Evolutionary conservation across 2,329 filamentous ascomycete species (phyloP), one percentile per base, ranked within the genome.

Genomic region (Cytospora paraplurivora): DNA sequence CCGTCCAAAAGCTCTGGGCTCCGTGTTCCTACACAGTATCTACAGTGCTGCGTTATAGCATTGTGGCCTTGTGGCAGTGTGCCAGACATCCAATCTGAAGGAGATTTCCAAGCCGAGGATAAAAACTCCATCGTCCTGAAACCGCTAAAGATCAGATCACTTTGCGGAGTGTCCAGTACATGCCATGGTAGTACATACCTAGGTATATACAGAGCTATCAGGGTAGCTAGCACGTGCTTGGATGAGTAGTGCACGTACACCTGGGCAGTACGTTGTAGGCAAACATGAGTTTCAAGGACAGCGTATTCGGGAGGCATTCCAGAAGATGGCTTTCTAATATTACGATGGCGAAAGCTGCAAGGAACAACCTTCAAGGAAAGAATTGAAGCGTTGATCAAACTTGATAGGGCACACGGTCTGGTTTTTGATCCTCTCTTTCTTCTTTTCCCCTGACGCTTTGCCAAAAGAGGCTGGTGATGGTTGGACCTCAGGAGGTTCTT

Each of bases 61-160:
- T 21, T 19, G 15, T n/a, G 6, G 44, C n/a, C 21, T n/a, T 47
- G 7, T 37, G 35, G 44, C 44, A 47, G 44, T 47, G 21, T 21
- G n/a, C 27, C 27, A 47, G 44, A 21, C 11, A 47, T 11, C n/a
- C 10, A 47, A 47, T 65, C 47, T 62, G 62, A 62, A 47, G 62
- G 58, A 55, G 51, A 55, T 47, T 47, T 56, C 62, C 50, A 27
- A 41, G 62, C 47, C 44, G 55, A 59, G 41, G 59, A 53, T 55
- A 50, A 59, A 49, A 59, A 56, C 50, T 50, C 63, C 60, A 59
- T 49, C 50, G 51, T n/a, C 60, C 60, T 63, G 63, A 65, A 63
- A 65, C 60, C 27, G 64, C 64, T 56, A 63, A 11, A 53, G 51
- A 10, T 38, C 19, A 38, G 52, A 55, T 49, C 56, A 50, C 6